Base-by-base conservation (phyloP, 2,329 filamentous ascomycete species). In the Hymenoscyphus salicellus region DNA sequence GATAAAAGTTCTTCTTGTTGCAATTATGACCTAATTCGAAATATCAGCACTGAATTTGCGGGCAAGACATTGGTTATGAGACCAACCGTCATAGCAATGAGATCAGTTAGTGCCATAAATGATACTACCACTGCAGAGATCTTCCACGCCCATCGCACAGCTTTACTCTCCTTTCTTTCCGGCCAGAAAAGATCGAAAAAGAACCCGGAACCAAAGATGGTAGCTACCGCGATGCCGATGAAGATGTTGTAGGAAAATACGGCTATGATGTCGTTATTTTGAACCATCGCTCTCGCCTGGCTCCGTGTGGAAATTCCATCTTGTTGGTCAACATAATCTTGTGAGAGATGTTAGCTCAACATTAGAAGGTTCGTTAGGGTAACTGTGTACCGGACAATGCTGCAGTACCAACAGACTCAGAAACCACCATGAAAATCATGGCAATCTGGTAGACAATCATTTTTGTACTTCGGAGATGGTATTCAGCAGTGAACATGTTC, bases 141-240 rank as follows among this genome's bases (percentile, higher is more conserved):
- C 70, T 79, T 83, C 84, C 84, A 87, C 0, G 83, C 81, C n/a
- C 80, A 69, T 58, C 81, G 80, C 3, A 86, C 83, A 23, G 77
- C 72, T 23, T 66, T 72, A 3, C 77, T 80, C 66, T 87, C 84
- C 10, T 77, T 72, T 58, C 84, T 78, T 60, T 84, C 83, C 0
- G 84, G 84, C 82, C 83, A 86, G 75, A 86, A 85, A 3, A 87
- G 79, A 70, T 86, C 84, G 74, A 86, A 86, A 77, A 86, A 86
- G 77, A 86, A 86, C 0, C 80, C 84, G 0, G 81, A 80, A 26
- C 84, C 84, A 69, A 87, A 86, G 69, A 86, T 82, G 56, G 80
- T 83, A 16, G 84, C 84, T 8, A 86, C 81, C 20, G 80, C 83
- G 36, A 86, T 78, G 23, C 84, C 84, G 7, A 83, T 80, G 66